These are phyloP conservation scores for Dryas drummondii DNA, from an alignment of 306 rosid genomes.

Conservation along the genomic window DNA sequence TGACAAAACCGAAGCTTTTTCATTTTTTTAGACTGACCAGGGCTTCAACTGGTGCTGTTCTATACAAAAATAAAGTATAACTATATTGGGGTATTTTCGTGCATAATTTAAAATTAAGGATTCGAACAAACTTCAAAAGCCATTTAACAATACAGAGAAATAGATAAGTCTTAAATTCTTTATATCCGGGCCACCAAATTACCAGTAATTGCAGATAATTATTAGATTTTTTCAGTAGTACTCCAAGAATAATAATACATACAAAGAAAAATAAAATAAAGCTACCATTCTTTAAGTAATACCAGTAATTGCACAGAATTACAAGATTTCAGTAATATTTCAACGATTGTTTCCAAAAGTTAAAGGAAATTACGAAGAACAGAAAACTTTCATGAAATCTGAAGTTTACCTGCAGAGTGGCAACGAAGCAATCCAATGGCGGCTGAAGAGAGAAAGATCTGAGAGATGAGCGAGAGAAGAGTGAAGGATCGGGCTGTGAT, in stretches of 20 bases:
- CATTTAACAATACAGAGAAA: background rate
- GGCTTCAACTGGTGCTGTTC: too few species aligned
- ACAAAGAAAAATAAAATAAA: too few species aligned
- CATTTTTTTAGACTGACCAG: background rate
- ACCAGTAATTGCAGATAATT: too few species aligned
- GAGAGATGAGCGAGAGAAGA: background rate
- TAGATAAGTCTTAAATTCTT: too few species aligned
- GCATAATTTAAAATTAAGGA: background rate
- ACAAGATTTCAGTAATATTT: background rate
- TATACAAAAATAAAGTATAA: too few species aligned
- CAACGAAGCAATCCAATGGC: background rate
- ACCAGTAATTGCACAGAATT: background rate
- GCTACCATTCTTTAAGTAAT: background rate
- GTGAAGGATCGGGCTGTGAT: background rate
- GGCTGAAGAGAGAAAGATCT: background rate
- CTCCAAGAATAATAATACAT: background rate
- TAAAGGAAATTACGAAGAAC: background rate
- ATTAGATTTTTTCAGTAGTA: too few species aligned
- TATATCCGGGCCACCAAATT: too few species aligned
- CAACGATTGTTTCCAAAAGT: too few species aligned
- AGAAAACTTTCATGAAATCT: background rate
- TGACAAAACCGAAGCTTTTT: background rate
- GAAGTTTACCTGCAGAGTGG: constrained; percentile 2
- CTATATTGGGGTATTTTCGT: background rate
- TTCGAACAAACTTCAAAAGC: background rate